Conservation (phyloP, 208 protist species). For the Angomonas ambiguus region DNA sequence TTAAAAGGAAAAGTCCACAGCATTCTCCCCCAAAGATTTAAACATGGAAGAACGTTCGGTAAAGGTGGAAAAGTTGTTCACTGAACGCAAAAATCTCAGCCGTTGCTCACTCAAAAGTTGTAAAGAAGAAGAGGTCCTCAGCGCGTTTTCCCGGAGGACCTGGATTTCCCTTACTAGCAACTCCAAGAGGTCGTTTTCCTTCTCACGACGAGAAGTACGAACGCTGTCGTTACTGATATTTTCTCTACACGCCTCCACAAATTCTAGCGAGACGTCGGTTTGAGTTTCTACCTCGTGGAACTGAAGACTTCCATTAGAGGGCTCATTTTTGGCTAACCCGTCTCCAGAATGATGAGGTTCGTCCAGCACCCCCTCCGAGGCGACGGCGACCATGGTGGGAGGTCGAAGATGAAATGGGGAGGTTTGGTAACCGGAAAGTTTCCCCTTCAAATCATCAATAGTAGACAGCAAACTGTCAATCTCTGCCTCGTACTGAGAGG, state of each 20-base stretch:
- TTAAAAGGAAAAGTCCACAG: neutral
- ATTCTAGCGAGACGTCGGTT: constrained; percentile 32
- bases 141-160: constrained; percentile 25
- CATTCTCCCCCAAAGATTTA: neutral
- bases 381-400: neutral
- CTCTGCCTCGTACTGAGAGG: constrained; percentile 29
- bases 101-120: constrained; percentile 35
- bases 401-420: neutral
- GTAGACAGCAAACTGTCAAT: constrained; percentile 23
- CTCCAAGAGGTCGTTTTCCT: constrained; percentile 32
- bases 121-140: constrained; percentile 18
- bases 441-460: constrained; percentile 28
- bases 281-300: constrained; percentile 27
- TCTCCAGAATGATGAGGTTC: neutral
- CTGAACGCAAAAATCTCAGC: constrained; percentile 40
- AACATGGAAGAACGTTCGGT: neutral
- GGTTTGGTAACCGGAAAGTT: constrained; percentile 11
- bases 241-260: constrained; percentile 13
- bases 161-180: constrained; percentile 33
- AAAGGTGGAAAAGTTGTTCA: constrained; percentile 21
- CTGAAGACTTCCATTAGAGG: neutral
- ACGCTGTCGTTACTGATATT: constrained; percentile 10
- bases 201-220: constrained; percentile 14
- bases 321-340: neutral
- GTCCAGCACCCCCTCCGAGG: neutral